Percentiles rank a stretch among this genome's conserved stretches.
Conservation (phyloP, 495 filamentous ascomycete species). For the Delitschia confertaspora region DNA sequence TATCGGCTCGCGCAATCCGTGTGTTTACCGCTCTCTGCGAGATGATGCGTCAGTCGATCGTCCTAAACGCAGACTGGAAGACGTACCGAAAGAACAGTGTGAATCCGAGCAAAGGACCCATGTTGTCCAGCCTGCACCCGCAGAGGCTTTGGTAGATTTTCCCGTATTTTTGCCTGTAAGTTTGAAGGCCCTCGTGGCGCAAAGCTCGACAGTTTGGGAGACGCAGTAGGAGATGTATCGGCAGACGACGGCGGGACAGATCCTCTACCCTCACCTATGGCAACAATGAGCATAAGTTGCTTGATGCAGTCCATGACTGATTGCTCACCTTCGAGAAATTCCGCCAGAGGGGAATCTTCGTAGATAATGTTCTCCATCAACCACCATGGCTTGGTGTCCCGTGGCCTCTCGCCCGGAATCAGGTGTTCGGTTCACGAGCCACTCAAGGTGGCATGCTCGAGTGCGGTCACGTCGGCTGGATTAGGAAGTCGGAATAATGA, state of each 20-base stretch:
- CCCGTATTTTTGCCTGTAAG: slow-evolving; percentile 57
- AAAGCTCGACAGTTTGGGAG: slow-evolving; percentile 38
- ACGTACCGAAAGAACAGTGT: slow-evolving; percentile 53
- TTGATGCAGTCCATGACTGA: background rate
- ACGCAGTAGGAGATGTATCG: background rate
- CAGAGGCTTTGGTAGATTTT: slow-evolving; percentile 54
- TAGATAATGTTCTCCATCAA: slow-evolving; percentile 87
- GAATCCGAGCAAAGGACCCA: slow-evolving; percentile 44
- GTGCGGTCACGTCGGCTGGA: background rate
- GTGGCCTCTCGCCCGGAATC: slow-evolving; percentile 1
- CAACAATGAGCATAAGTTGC: slow-evolving; percentile 5
- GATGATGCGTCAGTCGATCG: slow-evolving; percentile 15
- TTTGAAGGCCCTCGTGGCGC: slow-evolving; percentile 65
- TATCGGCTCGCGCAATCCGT: slow-evolving; percentile 70
- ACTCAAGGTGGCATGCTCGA: background rate
- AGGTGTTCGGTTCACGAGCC: background rate
- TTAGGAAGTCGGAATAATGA: background rate
- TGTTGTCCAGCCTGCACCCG: slow-evolving; percentile 47
- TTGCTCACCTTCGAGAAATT: slow-evolving; percentile 76
- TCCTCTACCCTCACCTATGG: slow-evolving; percentile 22
- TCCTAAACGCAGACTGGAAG: background rate
- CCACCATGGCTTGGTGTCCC: slow-evolving; percentile 1
- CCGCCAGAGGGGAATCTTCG: slow-evolving; percentile 83
- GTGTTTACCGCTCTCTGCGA: slow-evolving; percentile 55
- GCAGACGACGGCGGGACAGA: slow-evolving; percentile 11